Evolutionary conservation across 768 basidiomycete genomes (phyloP), one percentile per base, ranked within the genome.

Genomic region (Boletales sp.): DNA sequence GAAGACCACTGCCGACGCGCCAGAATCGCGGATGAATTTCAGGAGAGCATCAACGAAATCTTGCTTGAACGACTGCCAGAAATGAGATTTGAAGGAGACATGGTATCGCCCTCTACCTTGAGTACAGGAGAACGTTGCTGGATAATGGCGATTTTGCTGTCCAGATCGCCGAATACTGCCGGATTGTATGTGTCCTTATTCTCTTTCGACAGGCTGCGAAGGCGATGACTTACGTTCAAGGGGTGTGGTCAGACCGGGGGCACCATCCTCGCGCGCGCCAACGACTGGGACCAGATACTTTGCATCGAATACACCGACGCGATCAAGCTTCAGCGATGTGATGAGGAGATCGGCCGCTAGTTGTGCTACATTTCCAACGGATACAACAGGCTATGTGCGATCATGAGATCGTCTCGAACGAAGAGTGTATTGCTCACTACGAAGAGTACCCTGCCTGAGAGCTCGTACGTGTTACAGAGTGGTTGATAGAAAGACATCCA

Each of bases 71-170:
- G 78, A 72, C 87, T 91, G 58, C 27, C 35, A 48, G 21, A 38
- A n/a, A 42, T 4, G 30, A 40, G 19, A 42, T 4, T 10, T 6
- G 31, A 1, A 47, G 15, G 17, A 55, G 24, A 27, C 24, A 27
- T 27, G 24, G 24, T 27, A 27, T 27, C 24, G 24, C 24, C 24
- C 24, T 72, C 34, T 52, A 87, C 90, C 74, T 88, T 88, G 48
- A 92, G 66, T 3, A 81, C 80, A 14, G 90, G 90, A 17, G 90
- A 90, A 50, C 88, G 72, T 58, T 92, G 90, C 59, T 90, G 90
- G 15, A 92, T 64, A 41, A 89, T 72, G 34, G 80, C 72, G n/a
- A 91, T 50, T 40, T 76, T 65, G 43, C 68, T 55, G 5, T 70
- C 73, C 30, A 71, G 61, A 40, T 72, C 74, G 8, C 86, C 84